Evolutionary conservation across 2,329 filamentous ascomycete genomes (phyloP).

Genomic region (Xylaria sp.): DNA sequence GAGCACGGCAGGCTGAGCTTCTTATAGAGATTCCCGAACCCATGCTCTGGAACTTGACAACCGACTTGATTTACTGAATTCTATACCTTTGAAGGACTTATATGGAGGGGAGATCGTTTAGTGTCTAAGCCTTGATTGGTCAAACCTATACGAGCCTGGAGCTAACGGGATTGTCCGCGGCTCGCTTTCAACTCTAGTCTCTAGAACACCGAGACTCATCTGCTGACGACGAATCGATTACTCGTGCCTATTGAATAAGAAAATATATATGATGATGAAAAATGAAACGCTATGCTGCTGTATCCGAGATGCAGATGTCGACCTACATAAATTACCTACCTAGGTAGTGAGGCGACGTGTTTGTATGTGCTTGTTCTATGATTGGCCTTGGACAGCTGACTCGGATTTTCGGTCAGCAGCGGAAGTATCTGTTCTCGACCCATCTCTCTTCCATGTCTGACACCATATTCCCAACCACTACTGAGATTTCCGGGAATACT

Average conservation of each 20-base stretch:
- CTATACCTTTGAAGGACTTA: not conserved
- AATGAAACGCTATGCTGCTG: constrained; percentile 14
- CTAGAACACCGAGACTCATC: not conserved
- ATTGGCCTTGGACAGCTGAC: not conserved
- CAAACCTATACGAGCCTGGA: constrained; percentile 24
- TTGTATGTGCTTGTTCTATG: constrained; percentile 6
- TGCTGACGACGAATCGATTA: constrained; percentile 9
- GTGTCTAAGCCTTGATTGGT: constrained; percentile 12
- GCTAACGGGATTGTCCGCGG: not conserved
- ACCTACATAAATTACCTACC: constrained; percentile 7
- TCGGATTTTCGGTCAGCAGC: constrained; percentile 67
- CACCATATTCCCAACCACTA: constrained; percentile 83
- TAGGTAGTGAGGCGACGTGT: not conserved
- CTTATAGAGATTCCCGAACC: constrained; percentile 16
- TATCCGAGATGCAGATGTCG: constrained; percentile 6
- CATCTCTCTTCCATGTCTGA: constrained; percentile 84
- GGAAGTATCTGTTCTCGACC: constrained; percentile 88
- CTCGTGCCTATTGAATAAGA: constrained; percentile 3
- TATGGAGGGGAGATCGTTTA: not conserved
- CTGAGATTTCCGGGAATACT: constrained; percentile 85
- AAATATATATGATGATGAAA: not conserved
- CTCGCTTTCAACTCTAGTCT: not conserved
- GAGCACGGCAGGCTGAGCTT: not conserved
- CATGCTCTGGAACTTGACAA: not conserved
- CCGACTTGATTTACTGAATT: not conserved